These are phyloP conservation scores for Puccinia hordei DNA, from an alignment of 1,284 basidiomycete genomes.

Conservation along the genomic window DNA sequence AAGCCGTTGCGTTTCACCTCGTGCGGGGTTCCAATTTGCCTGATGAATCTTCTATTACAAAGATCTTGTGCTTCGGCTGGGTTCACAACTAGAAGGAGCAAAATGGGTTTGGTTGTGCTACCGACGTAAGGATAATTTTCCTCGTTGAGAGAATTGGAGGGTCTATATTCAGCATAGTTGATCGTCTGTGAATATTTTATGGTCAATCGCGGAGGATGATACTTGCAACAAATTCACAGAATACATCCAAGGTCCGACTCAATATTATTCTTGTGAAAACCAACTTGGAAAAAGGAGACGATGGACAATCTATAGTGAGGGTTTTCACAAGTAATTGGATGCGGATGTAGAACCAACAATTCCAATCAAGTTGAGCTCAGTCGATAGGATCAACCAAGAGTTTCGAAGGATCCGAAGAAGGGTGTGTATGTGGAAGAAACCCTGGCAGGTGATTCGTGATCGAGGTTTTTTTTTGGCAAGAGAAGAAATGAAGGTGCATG, in stretches of 20 bases:
- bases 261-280: neutral
- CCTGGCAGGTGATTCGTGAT: neutral
- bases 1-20: too few relatives aligned
- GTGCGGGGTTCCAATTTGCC: too few relatives aligned
- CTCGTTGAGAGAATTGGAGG: too few relatives aligned
- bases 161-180: too few relatives aligned
- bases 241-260: neutral
- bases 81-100: too few relatives aligned
- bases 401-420: neutral
- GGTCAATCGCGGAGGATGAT: neutral
- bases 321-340: neutral
- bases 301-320: neutral
- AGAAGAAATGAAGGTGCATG: neutral
- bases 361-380: neutral
- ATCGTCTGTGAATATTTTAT: neutral
- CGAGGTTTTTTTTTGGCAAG: neutral
- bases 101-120: too few relatives aligned
- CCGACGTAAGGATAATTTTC: too few relatives aligned
- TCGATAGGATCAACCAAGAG: neutral
- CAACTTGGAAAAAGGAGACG: neutral
- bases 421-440: neutral
- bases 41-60: too few relatives aligned
- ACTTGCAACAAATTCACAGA: neutral
- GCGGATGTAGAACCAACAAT: neutral
- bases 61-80: too few relatives aligned